A percentile compares a stretch with the other conserved stretches of the same genome.
Evolutionary conservation across 1,284 basidiomycete genomes (phyloP).

Genomic region (Meira nashicola): DNA sequence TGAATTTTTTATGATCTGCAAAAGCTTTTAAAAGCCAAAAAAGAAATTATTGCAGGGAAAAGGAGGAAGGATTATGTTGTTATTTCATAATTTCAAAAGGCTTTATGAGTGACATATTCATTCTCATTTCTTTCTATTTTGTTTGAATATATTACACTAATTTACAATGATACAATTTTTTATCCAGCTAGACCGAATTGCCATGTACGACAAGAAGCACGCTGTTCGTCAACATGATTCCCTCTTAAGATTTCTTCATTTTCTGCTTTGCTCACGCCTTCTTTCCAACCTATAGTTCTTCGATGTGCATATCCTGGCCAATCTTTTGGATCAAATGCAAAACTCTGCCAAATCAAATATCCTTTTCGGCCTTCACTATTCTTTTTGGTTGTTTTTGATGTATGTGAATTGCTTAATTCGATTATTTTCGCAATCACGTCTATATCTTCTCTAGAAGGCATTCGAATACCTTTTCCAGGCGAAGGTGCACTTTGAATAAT

Average conservation of each 20-base stretch:
- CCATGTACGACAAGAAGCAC: conserved; percentile 45
- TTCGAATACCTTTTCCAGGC: background rate
- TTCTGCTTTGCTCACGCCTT: conserved; percentile 13
- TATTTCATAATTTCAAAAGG: too few relatives aligned
- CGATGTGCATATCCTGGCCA: conserved; percentile 86
- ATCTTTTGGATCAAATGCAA: conserved; percentile 66
- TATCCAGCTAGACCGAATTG: conserved; percentile 32
- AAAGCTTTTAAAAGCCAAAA: too few relatives aligned
- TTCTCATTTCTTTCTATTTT: too few relatives aligned
- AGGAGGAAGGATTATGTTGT: too few relatives aligned
- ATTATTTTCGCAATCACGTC: conserved; percentile 22
- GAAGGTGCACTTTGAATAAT: conserved; percentile 47
- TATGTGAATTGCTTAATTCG: conserved; percentile 56
- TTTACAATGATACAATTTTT: background rate
- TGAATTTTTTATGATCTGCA: too few relatives aligned
- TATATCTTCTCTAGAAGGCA: background rate
- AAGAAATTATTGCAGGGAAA: too few relatives aligned
- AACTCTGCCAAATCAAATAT: conserved; percentile 67
- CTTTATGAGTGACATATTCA: too few relatives aligned
- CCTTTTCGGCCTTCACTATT: conserved; percentile 65
- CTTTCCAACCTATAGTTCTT: conserved; percentile 73
- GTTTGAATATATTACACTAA: too few relatives aligned
- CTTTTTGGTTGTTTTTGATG: conserved; percentile 61
- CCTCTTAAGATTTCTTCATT: conserved; percentile 36
- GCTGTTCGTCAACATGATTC: conserved; percentile 26